phyloP scores from a whole-genome alignment of 805 yeast genomes.

The Starmera dryadoides region DNA sequence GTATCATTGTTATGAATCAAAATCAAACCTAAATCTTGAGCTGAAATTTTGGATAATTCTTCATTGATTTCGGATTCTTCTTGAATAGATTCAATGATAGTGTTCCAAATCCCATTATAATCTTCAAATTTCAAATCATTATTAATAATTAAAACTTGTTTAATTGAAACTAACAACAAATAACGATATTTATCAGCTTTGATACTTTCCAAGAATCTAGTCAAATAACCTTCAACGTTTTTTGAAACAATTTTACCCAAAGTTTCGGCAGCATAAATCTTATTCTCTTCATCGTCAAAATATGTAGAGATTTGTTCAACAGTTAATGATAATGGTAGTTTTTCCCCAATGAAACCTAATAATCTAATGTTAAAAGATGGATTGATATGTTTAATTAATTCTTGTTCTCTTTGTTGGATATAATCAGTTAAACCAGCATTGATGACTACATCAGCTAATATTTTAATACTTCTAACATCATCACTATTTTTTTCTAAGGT shows the following conservation, averaged over 20 bases:
- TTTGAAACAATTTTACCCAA: slow-evolving; percentile 41
- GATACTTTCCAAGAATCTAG: slow-evolving; percentile 27
- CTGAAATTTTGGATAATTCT: slow-evolving; percentile 15
- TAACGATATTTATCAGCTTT: slow-evolving; percentile 14
- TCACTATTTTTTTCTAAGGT: slow-evolving; percentile 12
- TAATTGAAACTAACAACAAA: slow-evolving; percentile 24
- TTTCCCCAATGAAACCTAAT: slow-evolving; percentile 42
- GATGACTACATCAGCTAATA: slow-evolving; percentile 17
- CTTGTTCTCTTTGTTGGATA: slow-evolving; percentile 11
- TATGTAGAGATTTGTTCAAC: slow-evolving; percentile 29
- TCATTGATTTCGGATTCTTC: slow-evolving; percentile 14
- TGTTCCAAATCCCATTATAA: slow-evolving; percentile 20
- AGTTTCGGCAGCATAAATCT: slow-evolving; percentile 43
- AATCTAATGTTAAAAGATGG: slow-evolving; percentile 32
- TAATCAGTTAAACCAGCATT: slow-evolving; percentile 17
- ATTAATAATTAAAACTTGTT: slow-evolving; percentile 20
- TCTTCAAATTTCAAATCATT: slow-evolving; percentile 15
- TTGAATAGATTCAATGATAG: slow-evolving; percentile 11
- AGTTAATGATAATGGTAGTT: slow-evolving; percentile 24
- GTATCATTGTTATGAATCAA: slow-evolving; percentile 22
- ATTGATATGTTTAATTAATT: slow-evolving; percentile 10
- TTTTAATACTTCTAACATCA: slow-evolving; percentile 15
- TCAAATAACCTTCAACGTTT: slow-evolving; percentile 31
- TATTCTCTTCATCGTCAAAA: slow-evolving; percentile 29
- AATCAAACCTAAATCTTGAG: slow-evolving; percentile 19